Conservation (phyloP, 2,329 filamentous ascomycete genomes). For the Calonectria henricotiae region DNA sequence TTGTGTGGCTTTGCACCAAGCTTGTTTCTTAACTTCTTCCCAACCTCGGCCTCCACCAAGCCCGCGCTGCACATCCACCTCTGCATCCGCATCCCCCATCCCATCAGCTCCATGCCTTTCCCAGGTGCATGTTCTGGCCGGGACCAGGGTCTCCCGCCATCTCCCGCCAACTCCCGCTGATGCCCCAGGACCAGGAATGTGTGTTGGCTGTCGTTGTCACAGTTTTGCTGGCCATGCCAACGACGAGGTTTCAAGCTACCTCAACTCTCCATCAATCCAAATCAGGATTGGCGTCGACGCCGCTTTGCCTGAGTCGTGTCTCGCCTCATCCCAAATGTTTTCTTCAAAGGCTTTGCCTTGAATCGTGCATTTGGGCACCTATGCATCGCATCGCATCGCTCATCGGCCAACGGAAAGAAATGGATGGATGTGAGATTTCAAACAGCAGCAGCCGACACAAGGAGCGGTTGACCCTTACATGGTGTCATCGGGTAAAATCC, state of each 20-base stretch:
- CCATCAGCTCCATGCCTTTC: conserved; percentile 43
- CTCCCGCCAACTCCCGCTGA: conserved; percentile 28
- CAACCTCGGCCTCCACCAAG: conserved; percentile 12
- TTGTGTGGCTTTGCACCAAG: conserved; percentile 16
- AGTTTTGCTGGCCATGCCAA: conserved; percentile 34
- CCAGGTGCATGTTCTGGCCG: conserved; percentile 20
- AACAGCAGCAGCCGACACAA: background rate
- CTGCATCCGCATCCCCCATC: conserved; percentile 39
- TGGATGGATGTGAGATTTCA: conserved; percentile 1
- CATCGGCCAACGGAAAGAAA: background rate
- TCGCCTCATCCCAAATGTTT: conserved; percentile 9
- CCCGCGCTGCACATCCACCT: conserved; percentile 19
- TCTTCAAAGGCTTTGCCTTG: conserved; percentile 1
- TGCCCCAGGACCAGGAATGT: conserved; percentile 37
- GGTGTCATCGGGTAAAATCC: conserved; percentile 17
- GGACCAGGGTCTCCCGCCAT: conserved; percentile 42
- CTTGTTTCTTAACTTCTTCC: conserved; percentile 21
- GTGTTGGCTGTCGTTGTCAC: conserved; percentile 32
- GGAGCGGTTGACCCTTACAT: background rate
- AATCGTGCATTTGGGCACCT: conserved; percentile 27
- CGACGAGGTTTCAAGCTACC: conserved; percentile 29
- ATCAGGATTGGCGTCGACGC: conserved; percentile 2
- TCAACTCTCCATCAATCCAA: conserved; percentile 4
- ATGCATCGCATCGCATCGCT: conserved; percentile 9
- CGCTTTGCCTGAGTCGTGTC: conserved; percentile 12